Evolutionary conservation across 192 early-diverging fungal genomes (phyloP), one percentile per base, ranked within the genome.

Genomic region (Backusella morwellensis): DNA sequence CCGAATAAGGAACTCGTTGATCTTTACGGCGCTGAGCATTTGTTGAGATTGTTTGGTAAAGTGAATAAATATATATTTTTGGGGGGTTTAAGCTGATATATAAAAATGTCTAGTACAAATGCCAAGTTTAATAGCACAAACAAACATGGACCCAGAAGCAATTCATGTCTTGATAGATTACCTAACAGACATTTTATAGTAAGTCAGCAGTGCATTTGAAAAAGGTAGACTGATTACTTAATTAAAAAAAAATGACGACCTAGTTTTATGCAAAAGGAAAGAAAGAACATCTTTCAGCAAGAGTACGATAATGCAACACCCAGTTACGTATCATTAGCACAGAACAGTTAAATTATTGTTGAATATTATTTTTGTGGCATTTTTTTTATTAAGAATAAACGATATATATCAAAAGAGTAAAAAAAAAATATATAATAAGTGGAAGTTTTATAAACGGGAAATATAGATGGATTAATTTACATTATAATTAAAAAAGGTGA

Each of bases 1-100:
- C 85, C 91, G 4, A 90, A 93, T 38, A 95, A 90, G 82, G 84
- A 89, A 6, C 92, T 95, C 82, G 91, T 92, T 12, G 96, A 97
- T 41, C 88, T 99, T 41, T 99, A 99, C 77, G 98, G 98, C 6
- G 92, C 93, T 5, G 97, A 99, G 81, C 98, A 99, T 81, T 85
- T 99, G 40, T 83, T 99, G 69, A 85, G 98, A 21, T 85, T 99
- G 35, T 97, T 98, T 91, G 96, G 95, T 95, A 85, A 66, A 29
- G n/a, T 6, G 15, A 81, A 44, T 19, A 19, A 32, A 67, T 14
- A 32, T 42, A 12, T 4, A 3, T 26, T 0, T 1, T 19, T 15
- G 29, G 32, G 21, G 12, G 9, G 23, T 1, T 29, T 26, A 63
- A 29, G 23, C 47, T 63, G 26, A 63, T 63, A 35, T 69, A 42